Conservation (phyloP, 2,329 filamentous ascomycete genomes). For the Cordyceps fumosorosea region DNA sequence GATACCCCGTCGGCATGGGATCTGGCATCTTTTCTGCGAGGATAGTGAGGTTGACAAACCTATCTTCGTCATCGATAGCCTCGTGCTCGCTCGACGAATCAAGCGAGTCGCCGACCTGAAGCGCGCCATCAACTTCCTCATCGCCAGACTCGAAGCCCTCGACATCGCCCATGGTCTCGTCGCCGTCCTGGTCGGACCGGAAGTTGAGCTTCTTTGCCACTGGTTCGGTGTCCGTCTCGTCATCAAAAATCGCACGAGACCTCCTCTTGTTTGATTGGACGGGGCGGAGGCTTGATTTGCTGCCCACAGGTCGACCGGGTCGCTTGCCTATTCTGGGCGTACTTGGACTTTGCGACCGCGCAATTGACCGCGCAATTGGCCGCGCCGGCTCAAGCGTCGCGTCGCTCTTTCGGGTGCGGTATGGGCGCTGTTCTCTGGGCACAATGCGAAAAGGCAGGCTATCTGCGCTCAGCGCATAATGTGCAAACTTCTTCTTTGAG, state of each 20-base stretch:
- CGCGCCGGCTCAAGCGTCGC: constrained; percentile 2
- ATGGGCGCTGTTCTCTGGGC: constrained; percentile 17
- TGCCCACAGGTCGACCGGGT: constrained; percentile 34
- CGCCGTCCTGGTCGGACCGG: constrained; percentile 18
- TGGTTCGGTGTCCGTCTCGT: constrained; percentile 28
- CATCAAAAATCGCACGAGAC: constrained; percentile 31
- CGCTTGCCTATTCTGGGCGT: constrained; percentile 23
- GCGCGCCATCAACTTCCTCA: constrained; percentile 4
- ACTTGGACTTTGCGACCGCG: not conserved
- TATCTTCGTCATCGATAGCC: constrained; percentile 20
- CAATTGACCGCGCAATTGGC: not conserved
- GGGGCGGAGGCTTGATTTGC: constrained; percentile 39
- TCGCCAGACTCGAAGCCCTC: constrained; percentile 16
- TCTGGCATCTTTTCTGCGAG: constrained; percentile 45
- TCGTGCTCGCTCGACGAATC: constrained; percentile 9
- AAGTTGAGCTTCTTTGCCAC: constrained; percentile 15
- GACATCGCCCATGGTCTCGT: constrained; percentile 28
- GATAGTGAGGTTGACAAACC: constrained; percentile 38
- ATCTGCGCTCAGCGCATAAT: constrained; percentile 22
- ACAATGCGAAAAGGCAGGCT: constrained; percentile 24
- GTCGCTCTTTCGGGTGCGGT: constrained; percentile 6
- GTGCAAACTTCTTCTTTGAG: constrained; percentile 21
- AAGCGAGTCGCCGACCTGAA: not conserved
- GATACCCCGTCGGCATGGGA: constrained; percentile 44
- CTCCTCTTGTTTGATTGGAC: constrained; percentile 39